phyloP scores from a whole-genome alignment of 2,329 filamentous ascomycete genomes.

The Cercospora zeina region DNA sequence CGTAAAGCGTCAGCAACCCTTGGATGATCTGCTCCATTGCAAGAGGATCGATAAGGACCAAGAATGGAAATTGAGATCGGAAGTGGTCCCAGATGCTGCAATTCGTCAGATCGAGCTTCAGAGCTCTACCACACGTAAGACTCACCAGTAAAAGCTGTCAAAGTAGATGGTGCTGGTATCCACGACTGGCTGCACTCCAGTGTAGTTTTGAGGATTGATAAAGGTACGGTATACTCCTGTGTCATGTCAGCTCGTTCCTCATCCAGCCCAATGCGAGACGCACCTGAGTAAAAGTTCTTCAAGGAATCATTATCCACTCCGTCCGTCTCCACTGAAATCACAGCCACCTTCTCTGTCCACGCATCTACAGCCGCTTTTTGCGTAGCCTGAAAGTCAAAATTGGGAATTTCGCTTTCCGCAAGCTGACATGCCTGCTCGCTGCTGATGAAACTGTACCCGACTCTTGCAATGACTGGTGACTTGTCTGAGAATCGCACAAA shows the following conservation, averaged over 20 bases:
- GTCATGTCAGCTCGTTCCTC: slow-evolving; percentile 42
- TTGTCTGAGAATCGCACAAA: slow-evolving; percentile 50
- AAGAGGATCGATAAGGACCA: slow-evolving; percentile 64
- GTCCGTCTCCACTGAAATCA: slow-evolving; percentile 42
- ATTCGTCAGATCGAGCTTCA: background rate
- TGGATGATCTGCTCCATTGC: slow-evolving; percentile 66
- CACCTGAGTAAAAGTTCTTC: slow-evolving; percentile 53
- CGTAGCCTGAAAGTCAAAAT: slow-evolving; percentile 61
- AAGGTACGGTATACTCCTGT: slow-evolving; percentile 48
- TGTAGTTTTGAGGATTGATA: slow-evolving; percentile 51
- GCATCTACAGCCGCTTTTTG: slow-evolving; percentile 43
- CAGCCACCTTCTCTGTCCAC: slow-evolving; percentile 45
- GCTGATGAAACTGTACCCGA: slow-evolving; percentile 69
- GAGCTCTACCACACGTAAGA: background rate
- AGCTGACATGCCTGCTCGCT: slow-evolving; percentile 60
- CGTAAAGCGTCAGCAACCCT: slow-evolving; percentile 68
- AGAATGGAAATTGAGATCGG: slow-evolving; percentile 64
- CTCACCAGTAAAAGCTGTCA: slow-evolving; percentile 36
- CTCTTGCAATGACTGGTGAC: slow-evolving; percentile 51
- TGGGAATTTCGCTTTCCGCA: slow-evolving; percentile 59
- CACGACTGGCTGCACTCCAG: slow-evolving; percentile 46
- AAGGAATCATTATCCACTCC: slow-evolving; percentile 38
- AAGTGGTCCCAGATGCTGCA: slow-evolving; percentile 66
- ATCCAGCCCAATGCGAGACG: slow-evolving; percentile 15
- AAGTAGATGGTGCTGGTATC: slow-evolving; percentile 29